Evolutionary conservation across 768 basidiomycete species (phyloP).

Genomic region (Termitomyces sp.): DNA sequence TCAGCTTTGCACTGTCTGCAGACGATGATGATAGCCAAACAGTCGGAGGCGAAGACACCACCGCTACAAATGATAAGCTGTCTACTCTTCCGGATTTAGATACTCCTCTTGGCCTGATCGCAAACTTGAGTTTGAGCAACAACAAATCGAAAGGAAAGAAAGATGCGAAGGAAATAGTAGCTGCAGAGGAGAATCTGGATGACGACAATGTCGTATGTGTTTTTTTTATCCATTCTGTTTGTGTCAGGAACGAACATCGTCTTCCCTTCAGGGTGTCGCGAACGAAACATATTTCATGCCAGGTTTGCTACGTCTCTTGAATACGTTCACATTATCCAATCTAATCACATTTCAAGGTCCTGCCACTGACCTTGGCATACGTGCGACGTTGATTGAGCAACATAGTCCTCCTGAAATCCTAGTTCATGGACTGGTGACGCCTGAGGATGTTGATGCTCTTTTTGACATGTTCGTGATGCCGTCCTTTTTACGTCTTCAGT

Average conservation of each 20-base stretch:
- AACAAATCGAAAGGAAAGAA: constrained; percentile 38
- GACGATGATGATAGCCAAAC: constrained; percentile 21
- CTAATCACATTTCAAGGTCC: constrained; percentile 40
- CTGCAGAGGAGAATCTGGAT: constrained; percentile 39
- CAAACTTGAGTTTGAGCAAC: constrained; percentile 62
- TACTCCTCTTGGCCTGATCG: constrained; percentile 73
- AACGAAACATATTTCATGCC: constrained; percentile 79
- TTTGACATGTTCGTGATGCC: constrained; percentile 63
- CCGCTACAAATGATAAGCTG: constrained; percentile 38
- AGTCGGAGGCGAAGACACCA: constrained; percentile 25
- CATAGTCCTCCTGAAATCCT: constrained; percentile 80
- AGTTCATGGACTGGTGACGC: constrained; percentile 72
- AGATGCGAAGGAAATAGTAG: constrained; percentile 27
- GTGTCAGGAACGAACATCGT: background rate
- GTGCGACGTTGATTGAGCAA: constrained; percentile 68
- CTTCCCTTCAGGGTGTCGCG: constrained; percentile 57
- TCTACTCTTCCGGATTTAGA: constrained; percentile 59
- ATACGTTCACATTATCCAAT: background rate
- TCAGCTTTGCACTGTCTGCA: constrained; percentile 14
- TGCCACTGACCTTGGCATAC: constrained; percentile 62
- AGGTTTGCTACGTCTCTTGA: constrained; percentile 30
- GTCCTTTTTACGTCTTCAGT: background rate
- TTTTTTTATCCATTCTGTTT: background rate
- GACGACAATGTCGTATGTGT: constrained; percentile 61
- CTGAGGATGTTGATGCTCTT: constrained; percentile 75